Evolutionary conservation across 495 filamentous ascomycete species (phyloP).

Genomic region (Penicillium samsonianum): DNA sequence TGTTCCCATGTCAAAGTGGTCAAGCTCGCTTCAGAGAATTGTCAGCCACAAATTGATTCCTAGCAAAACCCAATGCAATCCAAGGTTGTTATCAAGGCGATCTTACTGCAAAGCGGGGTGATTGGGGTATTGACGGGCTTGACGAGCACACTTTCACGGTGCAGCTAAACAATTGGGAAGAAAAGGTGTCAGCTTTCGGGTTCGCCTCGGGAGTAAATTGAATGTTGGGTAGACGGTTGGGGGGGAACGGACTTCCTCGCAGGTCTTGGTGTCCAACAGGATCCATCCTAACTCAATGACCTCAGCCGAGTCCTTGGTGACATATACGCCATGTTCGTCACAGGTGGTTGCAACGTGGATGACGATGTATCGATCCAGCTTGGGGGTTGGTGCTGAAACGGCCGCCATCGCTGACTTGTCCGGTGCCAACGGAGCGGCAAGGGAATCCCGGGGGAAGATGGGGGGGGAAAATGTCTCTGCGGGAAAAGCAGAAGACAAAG

Average conservation of each 20-base stretch:
- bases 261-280: constrained; percentile 82
- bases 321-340: constrained; percentile 98
- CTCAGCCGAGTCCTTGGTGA: constrained; percentile 98
- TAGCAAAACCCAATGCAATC: constrained; percentile 5
- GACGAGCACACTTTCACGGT: constrained; percentile 93
- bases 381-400: constrained; percentile 56
- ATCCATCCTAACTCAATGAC: constrained; percentile 99
- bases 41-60: constrained; percentile 32
- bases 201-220: constrained; percentile 12
- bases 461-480: constrained; percentile 36
- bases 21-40: constrained; percentile 71
- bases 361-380: constrained; percentile 92
- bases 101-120: constrained; percentile 96
- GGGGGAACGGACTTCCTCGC: constrained; percentile 74
- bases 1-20: constrained; percentile 99
- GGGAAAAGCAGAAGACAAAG: constrained; percentile 39
- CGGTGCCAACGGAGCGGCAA: constrained; percentile 33
- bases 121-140: constrained; percentile 99
- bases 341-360: constrained; percentile 98
- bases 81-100: constrained; percentile 14
- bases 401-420: constrained; percentile 46
- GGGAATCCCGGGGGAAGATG: constrained; percentile 23
- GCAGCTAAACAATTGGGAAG: constrained; percentile 59
- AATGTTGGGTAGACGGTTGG: constrained; percentile 17
- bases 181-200: constrained; percentile 16